Conservation (phyloP, 106 monocot species). For the Platanthera guangdongensis region DNA sequence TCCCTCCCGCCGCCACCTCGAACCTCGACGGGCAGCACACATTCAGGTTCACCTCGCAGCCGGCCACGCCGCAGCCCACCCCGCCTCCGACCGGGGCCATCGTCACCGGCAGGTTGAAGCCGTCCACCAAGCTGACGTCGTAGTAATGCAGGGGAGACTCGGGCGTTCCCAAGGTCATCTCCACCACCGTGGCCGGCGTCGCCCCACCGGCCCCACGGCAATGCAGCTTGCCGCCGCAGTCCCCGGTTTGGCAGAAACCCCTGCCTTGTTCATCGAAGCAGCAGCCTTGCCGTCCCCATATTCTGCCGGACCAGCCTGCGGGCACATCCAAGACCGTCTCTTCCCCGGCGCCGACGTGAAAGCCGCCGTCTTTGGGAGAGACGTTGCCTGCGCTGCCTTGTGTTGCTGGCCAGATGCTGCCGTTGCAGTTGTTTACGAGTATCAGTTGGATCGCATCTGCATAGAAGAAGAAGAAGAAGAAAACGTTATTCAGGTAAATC, state of each 20-base stretch:
- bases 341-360: conserved; percentile 33
- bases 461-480: not conserved
- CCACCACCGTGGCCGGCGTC: conserved; percentile 23
- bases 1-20: conserved; percentile 28
- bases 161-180: conserved; percentile 19
- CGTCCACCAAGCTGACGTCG: conserved; percentile 66
- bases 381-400: conserved; percentile 40
- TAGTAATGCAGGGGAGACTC: conserved; percentile 49
- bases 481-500: not conserved
- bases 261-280: conserved; percentile 19
- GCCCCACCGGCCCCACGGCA: conserved; percentile 13
- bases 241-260: conserved; percentile 25
- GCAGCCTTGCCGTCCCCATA: conserved; percentile 30
- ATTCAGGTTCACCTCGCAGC: conserved; percentile 53
- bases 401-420: conserved; percentile 49
- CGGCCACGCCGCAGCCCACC: conserved; percentile 43
- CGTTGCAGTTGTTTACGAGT: conserved; percentile 59
- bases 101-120: conserved; percentile 47
- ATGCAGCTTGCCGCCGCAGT: conserved; percentile 17
- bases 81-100: conserved; percentile 43
- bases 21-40: conserved; percentile 47
- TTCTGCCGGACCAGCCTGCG: conserved; percentile 36
- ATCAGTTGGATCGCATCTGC: conserved; percentile 30
- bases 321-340: conserved; percentile 30
- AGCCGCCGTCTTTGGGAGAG: conserved; percentile 36